Evolutionary conservation across 345 rosid species (phyloP).

Genomic region (Citrus mangshanensis): DNA sequence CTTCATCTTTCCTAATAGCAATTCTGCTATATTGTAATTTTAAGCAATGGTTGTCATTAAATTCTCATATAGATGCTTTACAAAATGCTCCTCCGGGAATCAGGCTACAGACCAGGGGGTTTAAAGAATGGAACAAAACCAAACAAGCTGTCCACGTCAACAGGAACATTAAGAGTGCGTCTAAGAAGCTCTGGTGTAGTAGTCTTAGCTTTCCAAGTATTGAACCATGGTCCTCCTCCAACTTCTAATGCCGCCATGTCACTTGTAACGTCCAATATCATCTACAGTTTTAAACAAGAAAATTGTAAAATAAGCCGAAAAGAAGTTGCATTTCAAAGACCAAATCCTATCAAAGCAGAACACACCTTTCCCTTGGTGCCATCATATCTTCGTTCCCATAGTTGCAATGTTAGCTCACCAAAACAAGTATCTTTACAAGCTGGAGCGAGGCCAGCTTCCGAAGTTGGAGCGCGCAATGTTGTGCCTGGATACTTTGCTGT

Average conservation of each 20-base stretch:
- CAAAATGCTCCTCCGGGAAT: background rate
- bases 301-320: background rate
- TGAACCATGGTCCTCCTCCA: constrained; percentile 99
- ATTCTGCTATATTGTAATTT: too few species aligned
- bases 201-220: constrained; percentile 77
- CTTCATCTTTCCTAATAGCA: too few species aligned
- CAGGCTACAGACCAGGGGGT: constrained; percentile 78
- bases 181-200: constrained; percentile 57
- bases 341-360: background rate
- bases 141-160: constrained; percentile 58
- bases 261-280: constrained; percentile 71
- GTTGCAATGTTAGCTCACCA: constrained; percentile 64
- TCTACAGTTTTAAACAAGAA: constrained; percentile 30
- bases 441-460: constrained; percentile 74
- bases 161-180: constrained; percentile 46
- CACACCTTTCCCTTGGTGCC: constrained; percentile 87
- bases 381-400: constrained; percentile 73
- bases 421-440: constrained; percentile 91
- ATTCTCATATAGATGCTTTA: background rate
- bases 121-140: constrained; percentile 57
- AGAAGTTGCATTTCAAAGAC: background rate
- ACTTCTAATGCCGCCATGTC: constrained; percentile 85
- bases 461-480: constrained; percentile 87
- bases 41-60: too few species aligned
- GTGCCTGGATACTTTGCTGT: constrained; percentile 70